Evolutionary conservation across 2,329 filamentous ascomycete genomes (phyloP).

Genomic region (Metarhizium rileyi): DNA sequence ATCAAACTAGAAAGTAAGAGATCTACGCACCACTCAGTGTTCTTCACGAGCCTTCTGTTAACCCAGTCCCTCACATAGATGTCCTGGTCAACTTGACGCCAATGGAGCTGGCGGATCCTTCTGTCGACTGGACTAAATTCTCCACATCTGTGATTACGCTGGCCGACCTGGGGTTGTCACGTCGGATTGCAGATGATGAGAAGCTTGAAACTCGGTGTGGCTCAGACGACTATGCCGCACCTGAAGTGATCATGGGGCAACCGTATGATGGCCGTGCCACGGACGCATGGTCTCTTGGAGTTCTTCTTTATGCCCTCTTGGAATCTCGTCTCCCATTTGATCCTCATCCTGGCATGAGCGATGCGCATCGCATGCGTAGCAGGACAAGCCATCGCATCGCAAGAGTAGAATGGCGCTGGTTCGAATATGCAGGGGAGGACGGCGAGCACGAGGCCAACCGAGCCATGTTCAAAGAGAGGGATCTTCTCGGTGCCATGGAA

Average conservation of each 20-base stretch:
- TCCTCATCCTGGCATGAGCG: constrained; percentile 69
- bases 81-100: constrained; percentile 79
- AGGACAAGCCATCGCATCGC: constrained; percentile 91
- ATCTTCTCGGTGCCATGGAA: constrained; percentile 64
- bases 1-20: constrained; percentile 89
- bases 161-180: constrained; percentile 83
- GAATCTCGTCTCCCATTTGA: constrained; percentile 93
- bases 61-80: constrained; percentile 42
- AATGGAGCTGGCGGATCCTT: constrained; percentile 51
- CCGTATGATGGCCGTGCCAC: constrained; percentile 86
- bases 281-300: constrained; percentile 91
- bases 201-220: constrained; percentile 90
- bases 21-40: not conserved
- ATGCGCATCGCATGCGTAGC: constrained; percentile 65
- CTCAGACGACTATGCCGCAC: constrained; percentile 93
- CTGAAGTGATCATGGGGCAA: constrained; percentile 91
- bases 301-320: constrained; percentile 84
- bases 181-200: constrained; percentile 75
- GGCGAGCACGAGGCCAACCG: constrained; percentile 71
- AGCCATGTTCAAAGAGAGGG: constrained; percentile 50
- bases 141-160: constrained; percentile 79
- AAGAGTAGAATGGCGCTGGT: constrained; percentile 91
- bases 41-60: not conserved
- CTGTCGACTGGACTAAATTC: constrained; percentile 62
- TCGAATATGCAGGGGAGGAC: constrained; percentile 71